Evolutionary conservation across 108 stramenopile species (phyloP).

Genomic region (Skeletonema marinoi): DNA sequence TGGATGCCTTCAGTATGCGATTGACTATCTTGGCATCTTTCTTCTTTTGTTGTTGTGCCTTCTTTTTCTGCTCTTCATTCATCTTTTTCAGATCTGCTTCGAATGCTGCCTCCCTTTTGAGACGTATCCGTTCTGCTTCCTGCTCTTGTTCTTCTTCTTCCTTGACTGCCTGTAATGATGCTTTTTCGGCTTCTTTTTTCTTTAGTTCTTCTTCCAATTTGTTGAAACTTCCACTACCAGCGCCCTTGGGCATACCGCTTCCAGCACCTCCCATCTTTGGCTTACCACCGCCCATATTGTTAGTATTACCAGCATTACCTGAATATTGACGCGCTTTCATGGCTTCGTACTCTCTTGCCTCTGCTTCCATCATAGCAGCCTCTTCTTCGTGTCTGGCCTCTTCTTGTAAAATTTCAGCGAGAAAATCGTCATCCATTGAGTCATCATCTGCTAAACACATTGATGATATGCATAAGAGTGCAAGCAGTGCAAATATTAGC

Average conservation of each 20-base stretch:
- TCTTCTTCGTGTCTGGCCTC: constrained; percentile 48
- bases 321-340: constrained; percentile 27
- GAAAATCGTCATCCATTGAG: constrained; percentile 34
- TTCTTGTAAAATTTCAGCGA: constrained; percentile 47
- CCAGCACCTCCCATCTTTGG: constrained; percentile 26
- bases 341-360: constrained; percentile 37
- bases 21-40: constrained; percentile 64
- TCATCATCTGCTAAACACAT: not conserved
- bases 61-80: constrained; percentile 68
- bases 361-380: constrained; percentile 30
- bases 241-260: constrained; percentile 25
- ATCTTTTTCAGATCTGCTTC: constrained; percentile 67
- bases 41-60: constrained; percentile 53
- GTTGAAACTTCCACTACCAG: constrained; percentile 11
- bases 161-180: constrained; percentile 7
- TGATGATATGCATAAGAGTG: not conserved
- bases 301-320: constrained; percentile 1
- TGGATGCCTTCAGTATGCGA: constrained; percentile 51
- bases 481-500: not conserved
- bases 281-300: constrained; percentile 19
- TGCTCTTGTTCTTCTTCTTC: constrained; percentile 22
- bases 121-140: constrained; percentile 27
- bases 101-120: constrained; percentile 67
- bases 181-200: constrained; percentile 35
- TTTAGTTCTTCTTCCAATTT: constrained; percentile 41